Base-by-base conservation (phyloP, 306 rosid species). In the Herpetospermum pedunculosum region DNA sequence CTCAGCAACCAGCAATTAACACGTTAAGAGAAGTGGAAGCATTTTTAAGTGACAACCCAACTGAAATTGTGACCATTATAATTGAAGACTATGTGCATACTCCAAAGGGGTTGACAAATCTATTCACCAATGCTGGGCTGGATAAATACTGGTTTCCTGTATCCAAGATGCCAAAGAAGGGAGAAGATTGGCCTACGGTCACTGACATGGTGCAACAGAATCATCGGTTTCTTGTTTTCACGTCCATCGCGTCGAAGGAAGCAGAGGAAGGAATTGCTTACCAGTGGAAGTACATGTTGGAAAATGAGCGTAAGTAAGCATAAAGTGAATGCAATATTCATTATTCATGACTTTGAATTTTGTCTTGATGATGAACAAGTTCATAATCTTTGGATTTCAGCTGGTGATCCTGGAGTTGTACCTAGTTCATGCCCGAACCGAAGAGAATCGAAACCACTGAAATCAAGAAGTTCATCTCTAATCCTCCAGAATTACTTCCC, bases 251-350 rank as follows among this genome's bases (percentile, higher is more conserved):
- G 52, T 84, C 97, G 14, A 94, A 94, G 87, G 98, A 94, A 82
- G 92, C 86, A 11, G 89, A 83, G 70, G 98, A 94, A 83, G 98
- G 97, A 79, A 77, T 94, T 70, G 97, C 98, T 78, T 94, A 94
- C 81, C 92, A 94, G 75, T 94, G 98, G 98, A 89, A 73, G 78
- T 86, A 94, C 85, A 89, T 94, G 91, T 83, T 95, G 73, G 99
- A 95, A 82, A 95, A 95, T 50, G 99, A 95, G 79, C 8, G 98
- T 94, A 78, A 81, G 98, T 94, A 78, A 81, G 99, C 81, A 23
- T 41, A 19, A 8, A 58, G 43, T 74, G 71, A 68, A 67, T 47
- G 15, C 19, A 7, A 21, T 29, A 43, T 38, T 53, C 54, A 52
- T 52, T 26, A 52, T 43, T 76, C 71, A 40, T 46, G 16, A 15